Conservation (phyloP, 208 protist species). For the Leishmania braziliensis region DNA sequence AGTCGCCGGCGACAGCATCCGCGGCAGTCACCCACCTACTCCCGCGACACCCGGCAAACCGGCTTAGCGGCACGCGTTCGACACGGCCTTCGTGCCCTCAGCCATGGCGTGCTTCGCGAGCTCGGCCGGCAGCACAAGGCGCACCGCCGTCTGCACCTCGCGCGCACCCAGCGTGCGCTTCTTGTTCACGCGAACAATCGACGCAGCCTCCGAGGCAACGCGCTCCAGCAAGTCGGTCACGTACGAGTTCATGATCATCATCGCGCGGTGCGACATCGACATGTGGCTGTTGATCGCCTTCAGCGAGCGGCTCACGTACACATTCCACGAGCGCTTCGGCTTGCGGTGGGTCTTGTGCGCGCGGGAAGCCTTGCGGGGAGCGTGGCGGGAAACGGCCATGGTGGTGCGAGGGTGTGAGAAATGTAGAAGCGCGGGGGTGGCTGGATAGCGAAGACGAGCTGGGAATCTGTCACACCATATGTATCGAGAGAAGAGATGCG, state of each 20-base stretch:
- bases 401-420: not conserved
- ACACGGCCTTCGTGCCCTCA: conserved; percentile 98
- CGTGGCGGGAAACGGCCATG: conserved; percentile 64
- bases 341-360: conserved; percentile 57
- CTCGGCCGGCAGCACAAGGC: conserved; percentile 97
- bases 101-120: conserved; percentile 98
- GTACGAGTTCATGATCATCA: conserved; percentile 98
- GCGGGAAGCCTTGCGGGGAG: conserved; percentile 28
- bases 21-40: not conserved
- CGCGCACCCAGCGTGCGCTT: conserved; percentile 94
- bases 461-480: not conserved
- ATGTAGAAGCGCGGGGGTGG: not conserved
- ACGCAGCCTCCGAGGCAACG: conserved; percentile 94
- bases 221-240: conserved; percentile 98
- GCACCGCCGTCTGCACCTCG: conserved; percentile 97
- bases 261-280: conserved; percentile 95
- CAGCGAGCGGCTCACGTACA: conserved; percentile 93
- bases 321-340: conserved; percentile 82
- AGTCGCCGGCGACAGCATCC: not conserved
- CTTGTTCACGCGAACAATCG: conserved; percentile 95
- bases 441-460: not conserved
- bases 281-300: conserved; percentile 97
- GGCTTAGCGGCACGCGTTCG: conserved; percentile 64
- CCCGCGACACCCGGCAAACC: not conserved
- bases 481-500: not conserved